Base-by-base conservation (phyloP, 768 basidiomycete species). In the Phaeolepiota aurea region DNA sequence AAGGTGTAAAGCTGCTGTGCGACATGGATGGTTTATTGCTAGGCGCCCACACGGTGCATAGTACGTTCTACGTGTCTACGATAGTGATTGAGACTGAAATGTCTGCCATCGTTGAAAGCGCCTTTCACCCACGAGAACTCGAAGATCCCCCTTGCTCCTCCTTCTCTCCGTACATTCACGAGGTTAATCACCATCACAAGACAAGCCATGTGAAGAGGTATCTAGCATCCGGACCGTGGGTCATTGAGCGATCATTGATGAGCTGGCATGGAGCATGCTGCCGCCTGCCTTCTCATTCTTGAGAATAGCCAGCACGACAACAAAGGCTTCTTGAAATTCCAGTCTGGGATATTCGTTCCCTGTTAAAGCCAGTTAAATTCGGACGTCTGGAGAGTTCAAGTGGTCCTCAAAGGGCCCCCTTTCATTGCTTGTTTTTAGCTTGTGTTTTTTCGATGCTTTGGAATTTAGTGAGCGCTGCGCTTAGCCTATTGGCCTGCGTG, bases 391-490 rank as follows among this genome's bases (percentile, higher is more conserved):
- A n/a, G n/a, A n/a, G 25, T n/a, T 28, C 25, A 28, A 28, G n/a
- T 28, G 25, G 25, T 7, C 25, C 7, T 7, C n/a, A 28, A n/a
- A n/a, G n/a, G n/a, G n/a, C n/a, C n/a, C n/a, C n/a, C n/a, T 7
- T 28, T 28, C 25, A 7, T 28, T 28, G 7, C 7, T 28, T 28
- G 7, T 28, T 28, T 28, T 28, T 28, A 28, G n/a, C 25, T 28
- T 7, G 25, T 7, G 25, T n/a, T 7, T 28, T 28, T 28, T n/a
- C 25, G 7, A 28, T 28, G 25, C n/a, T 28, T 7, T 28, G 7
- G 25, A 28, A 28, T 28, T 7, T 28, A 7, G 7, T 28, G 25
- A 28, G 25, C 25, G 55, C 54, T 35, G 18, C 18, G 9, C n/a
- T 35, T 7, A 15, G 33, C 7, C 16, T 35, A n/a, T 15, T 35